phyloP scores from a whole-genome alignment of 2,329 filamentous ascomycete species.

The Ilyonectria robusta region DNA sequence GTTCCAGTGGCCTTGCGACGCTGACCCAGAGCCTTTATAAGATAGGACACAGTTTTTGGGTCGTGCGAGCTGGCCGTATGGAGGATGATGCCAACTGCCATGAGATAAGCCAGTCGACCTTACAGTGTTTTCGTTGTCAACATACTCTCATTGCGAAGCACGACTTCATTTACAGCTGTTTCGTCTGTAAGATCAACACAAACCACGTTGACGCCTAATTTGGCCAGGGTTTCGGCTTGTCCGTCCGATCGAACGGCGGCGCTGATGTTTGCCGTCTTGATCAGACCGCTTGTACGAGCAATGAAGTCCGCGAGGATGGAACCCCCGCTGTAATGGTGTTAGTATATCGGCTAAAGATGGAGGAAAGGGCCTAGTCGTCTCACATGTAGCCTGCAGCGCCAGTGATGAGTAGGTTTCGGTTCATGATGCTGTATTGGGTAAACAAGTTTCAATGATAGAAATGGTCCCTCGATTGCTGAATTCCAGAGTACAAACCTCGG shows the following conservation, averaged over 20 bases:
- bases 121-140: fast-evolving
- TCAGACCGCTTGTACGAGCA: conserved; percentile 32
- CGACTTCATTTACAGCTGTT: conserved; percentile 34
- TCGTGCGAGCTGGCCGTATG: conserved; percentile 53
- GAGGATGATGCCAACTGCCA: conserved; percentile 54
- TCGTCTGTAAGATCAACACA: conserved; percentile 52
- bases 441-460: neutral
- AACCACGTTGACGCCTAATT: conserved; percentile 50
- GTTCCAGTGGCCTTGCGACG: conserved; percentile 44
- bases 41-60: conserved; percentile 39
- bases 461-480: neutral
- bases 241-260: conserved; percentile 54
- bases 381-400: conserved; percentile 55
- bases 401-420: conserved; percentile 52
- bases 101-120: neutral
- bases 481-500: neutral
- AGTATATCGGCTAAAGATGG: neutral
- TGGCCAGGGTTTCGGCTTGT: conserved; percentile 50
- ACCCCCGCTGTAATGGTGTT: conserved; percentile 48
- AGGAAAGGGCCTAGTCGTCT: neutral
- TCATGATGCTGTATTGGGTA: conserved; percentile 24
- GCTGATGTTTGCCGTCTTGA: conserved; percentile 45
- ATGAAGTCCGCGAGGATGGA: conserved; percentile 54
- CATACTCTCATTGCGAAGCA: conserved; percentile 48
- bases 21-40: conserved; percentile 53